Evolutionary conservation across 163 green algal genomes (phyloP), one percentile per base, ranked within the genome.

Genomic region (Volvox carteri): DNA sequence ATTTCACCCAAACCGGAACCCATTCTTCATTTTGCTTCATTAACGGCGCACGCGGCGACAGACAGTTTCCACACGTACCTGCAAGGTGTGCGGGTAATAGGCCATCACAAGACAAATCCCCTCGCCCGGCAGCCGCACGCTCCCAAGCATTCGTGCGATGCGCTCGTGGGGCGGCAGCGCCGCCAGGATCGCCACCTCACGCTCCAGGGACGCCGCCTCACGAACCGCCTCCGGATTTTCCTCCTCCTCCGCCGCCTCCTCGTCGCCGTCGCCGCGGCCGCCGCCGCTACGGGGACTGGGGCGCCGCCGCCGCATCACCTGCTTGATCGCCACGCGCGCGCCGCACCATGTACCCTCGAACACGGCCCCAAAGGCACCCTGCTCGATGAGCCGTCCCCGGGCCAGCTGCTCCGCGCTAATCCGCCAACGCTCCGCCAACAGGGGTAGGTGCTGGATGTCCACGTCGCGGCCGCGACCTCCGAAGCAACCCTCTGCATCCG

Each of bases 311-410:
- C 37, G 37, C 25, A 78, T 23, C 23, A 86, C 62, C 62, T 86
- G 79, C 79, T 86, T 86, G 60, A 86, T 86, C 5, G 79, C 79
- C 30, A 86, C 79, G 3, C 62, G 60, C 30, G 46, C 48, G 19
- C 65, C 65, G 81, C 81, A 87, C 81, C 81, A 87, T 0, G 81
- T 87, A 65, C 81, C 81, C 81, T 87, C 81, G 35, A 73, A 87
- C 48, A 87, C 81, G 11, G 65, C 65, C 21, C 81, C 81, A 7
- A 87, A 87, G 21, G 81, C 81, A 46, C 81, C 81, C 81, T 87
- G 81, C 81, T 87, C 81, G 65, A 87, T 87, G 0, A 87, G 81
- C 28, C 81, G 81, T 3, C 81, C 81, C 2, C 67, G 65, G 4
- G 79, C 62, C 19, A 87, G 67, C 65, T 87, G 65, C 30, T 35